Evolutionary conservation across 2,329 filamentous ascomycete species (phyloP).

Genomic region (Trichoderma lentiforme): DNA sequence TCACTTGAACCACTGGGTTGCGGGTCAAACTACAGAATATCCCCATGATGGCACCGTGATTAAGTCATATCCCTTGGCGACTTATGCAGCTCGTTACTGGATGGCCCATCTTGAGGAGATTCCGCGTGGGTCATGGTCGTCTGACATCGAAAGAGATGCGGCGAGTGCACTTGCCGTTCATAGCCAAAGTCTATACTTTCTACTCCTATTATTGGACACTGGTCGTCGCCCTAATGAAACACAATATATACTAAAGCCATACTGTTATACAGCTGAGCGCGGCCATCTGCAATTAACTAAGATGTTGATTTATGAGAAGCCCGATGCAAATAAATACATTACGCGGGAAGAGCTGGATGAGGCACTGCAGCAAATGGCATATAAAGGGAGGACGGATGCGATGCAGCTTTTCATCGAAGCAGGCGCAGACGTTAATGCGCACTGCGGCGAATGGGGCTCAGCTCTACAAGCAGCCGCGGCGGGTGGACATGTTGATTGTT

Average conservation of each 20-base stretch:
- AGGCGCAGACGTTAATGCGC: not conserved
- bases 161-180: not conserved
- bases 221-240: too few species aligned
- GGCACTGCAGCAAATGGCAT: not conserved
- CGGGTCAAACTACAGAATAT: rapidly evolving
- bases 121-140: not conserved
- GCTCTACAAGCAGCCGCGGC: not conserved
- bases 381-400: not conserved
- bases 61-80: not conserved
- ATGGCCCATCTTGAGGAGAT: not conserved
- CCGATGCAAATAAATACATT: not conserved
- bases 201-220: too few species aligned
- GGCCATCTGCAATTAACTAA: not conserved
- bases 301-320: not conserved
- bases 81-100: not conserved
- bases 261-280: not conserved
- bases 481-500: rapidly evolving
- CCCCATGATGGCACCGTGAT: rapidly evolving
- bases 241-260: not conserved
- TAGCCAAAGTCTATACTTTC: not conserved
- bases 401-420: not conserved
- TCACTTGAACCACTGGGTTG: rapidly evolving
- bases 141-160: not conserved
- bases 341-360: not conserved
- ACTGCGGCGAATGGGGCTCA: not conserved